Base-by-base conservation (phyloP, 257 asterid genomes). In the Salvia miltiorrhiza region DNA sequence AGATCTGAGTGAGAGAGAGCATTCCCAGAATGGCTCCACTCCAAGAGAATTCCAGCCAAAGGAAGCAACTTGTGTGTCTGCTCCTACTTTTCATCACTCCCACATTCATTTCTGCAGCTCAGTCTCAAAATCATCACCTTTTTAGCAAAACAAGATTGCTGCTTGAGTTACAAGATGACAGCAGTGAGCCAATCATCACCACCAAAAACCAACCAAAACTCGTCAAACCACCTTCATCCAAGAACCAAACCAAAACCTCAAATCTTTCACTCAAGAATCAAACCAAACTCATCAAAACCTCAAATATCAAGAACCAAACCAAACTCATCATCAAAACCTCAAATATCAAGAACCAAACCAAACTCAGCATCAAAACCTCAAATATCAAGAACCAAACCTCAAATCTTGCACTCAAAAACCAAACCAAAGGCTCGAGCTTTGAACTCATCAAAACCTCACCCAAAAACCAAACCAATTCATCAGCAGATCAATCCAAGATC, bases 391-490 rank as follows among this genome's bases (percentile, higher is more conserved):
- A 62, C 71, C 78, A 76, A 76, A 71, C 81, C 65, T n/a, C n/a
- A 80, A 75, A 67, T 69, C 67, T 63, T n/a, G n/a, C 30, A 8
- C n/a, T 56, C 39, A 76, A 73, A 67, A 2, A 30, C 35, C 35
- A 30, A 30, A 3, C 35, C 35, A 30, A 30, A 7, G n/a, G n/a
- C n/a, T n/a, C n/a, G n/a, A n/a, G n/a, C n/a, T n/a, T n/a, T n/a
- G n/a, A n/a, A n/a, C n/a, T n/a, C n/a, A 6, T 56, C 30, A 37
- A 47, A 65, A n/a, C 80, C 11, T 61, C 44, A 65, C 4, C 78
- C 63, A 84, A 88, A 84, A 24, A 79, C 78, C 84, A 80, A 58
- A 9, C 80, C 83, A 85, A 85, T 76, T 88, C 82, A 49, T 71
- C 90, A 11, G 70, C 92, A 82, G 88, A 84, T 80, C 87, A 75